Percentiles rank a stretch among this genome's conserved stretches.
phyloP scores from a whole-genome alignment of 805 yeast genomes.

The Torulaspora gathmanii region DNA sequence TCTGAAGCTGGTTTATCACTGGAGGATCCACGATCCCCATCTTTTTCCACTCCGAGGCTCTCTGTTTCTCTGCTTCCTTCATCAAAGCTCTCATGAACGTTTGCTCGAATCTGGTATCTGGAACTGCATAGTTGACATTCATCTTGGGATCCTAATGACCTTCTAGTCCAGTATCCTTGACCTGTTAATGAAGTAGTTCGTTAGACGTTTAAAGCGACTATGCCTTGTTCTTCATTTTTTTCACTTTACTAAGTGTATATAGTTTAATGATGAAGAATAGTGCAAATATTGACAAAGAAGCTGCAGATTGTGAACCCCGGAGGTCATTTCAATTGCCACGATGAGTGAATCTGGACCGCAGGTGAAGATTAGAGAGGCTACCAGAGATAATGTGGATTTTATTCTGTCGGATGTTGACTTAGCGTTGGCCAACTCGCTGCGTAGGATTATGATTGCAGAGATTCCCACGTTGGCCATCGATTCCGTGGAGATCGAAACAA shows the following conservation, averaged over 20 bases:
- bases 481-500: slow-evolving; percentile 86
- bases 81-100: slow-evolving; percentile 45
- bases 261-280: neutral
- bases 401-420: slow-evolving; percentile 82
- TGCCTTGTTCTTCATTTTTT: neutral
- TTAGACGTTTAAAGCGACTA: slow-evolving; percentile 4
- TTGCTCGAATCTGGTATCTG: slow-evolving; percentile 66
- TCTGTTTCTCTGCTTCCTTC: slow-evolving; percentile 25
- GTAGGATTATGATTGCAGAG: slow-evolving; percentile 91
- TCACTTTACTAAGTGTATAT: slow-evolving; percentile 2
- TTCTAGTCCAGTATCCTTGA: neutral
- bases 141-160: slow-evolving; percentile 15
- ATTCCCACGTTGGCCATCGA: slow-evolving; percentile 97
- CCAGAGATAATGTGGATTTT: slow-evolving; percentile 83
- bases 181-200: neutral
- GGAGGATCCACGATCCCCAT: slow-evolving; percentile 14
- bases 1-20: slow-evolving; percentile 12
- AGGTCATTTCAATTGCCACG: neutral
- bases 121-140: slow-evolving; percentile 36
- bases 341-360: slow-evolving; percentile 51
- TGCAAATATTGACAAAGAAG: neutral
- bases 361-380: slow-evolving; percentile 83
- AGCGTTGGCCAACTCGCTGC: slow-evolving; percentile 83
- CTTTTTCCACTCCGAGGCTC: slow-evolving; percentile 13
- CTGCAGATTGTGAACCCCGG: neutral